Percentiles rank a stretch among this genome's conserved stretches.
phyloP scores from a whole-genome alignment of 1,139 yeast species.

The Yamadazyma spencermartinsiae region DNA sequence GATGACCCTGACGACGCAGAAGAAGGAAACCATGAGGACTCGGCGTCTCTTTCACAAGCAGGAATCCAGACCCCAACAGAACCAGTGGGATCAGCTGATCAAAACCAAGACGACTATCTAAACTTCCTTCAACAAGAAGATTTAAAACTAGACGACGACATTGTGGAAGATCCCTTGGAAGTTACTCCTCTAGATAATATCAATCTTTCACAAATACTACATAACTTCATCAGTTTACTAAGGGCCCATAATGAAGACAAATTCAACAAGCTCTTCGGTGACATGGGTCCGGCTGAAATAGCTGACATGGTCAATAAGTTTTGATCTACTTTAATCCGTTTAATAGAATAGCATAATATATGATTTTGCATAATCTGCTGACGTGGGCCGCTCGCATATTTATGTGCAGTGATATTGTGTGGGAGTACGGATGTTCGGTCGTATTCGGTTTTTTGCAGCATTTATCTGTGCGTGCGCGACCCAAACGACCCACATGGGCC shows the following conservation, averaged over 20 bases:
- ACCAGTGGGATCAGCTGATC: too few relatives aligned
- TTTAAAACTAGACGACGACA: conserved; percentile 52
- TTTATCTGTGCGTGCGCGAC: neutral
- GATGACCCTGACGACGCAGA: conserved; percentile 18
- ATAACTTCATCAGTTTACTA: conserved; percentile 18
- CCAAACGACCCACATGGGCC: conserved; percentile 1
- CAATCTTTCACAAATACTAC: conserved; percentile 50
- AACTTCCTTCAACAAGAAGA: conserved; percentile 38
- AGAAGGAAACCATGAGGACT: conserved; percentile 33
- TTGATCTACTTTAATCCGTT: too few relatives aligned
- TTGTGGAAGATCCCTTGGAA: conserved; percentile 79
- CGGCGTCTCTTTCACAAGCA: too few relatives aligned
- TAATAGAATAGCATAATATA: too few relatives aligned
- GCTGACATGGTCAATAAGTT: neutral
- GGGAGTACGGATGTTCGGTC: too few relatives aligned
- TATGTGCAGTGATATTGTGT: too few relatives aligned
- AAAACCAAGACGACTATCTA: conserved; percentile 37
- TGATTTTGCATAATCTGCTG: too few relatives aligned
- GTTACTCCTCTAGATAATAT: conserved; percentile 75
- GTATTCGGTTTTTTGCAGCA: neutral
- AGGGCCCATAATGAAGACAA: conserved; percentile 14
- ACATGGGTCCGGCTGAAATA: conserved; percentile 7
- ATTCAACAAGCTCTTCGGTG: conserved; percentile 18
- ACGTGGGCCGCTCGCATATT: too few relatives aligned
- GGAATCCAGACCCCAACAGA: too few relatives aligned